Conservation (phyloP, 139 green algal species). For the Pycnococcus provasolii region DNA sequence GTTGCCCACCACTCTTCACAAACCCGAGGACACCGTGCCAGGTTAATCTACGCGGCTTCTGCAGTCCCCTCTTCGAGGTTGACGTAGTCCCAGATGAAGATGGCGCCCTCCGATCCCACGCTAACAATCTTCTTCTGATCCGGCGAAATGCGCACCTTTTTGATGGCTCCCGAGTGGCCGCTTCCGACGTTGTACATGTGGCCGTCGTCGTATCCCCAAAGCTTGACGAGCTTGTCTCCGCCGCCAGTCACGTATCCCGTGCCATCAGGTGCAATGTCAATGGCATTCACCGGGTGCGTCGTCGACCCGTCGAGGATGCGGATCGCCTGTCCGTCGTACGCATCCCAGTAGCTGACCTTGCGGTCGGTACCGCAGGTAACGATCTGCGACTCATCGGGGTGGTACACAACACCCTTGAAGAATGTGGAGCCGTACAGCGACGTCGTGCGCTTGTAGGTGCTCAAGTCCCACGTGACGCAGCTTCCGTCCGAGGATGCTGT, state of each 20-base stretch:
- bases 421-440: conserved; percentile 67
- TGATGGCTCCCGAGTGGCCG: conserved; percentile 52
- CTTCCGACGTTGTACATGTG: conserved; percentile 54
- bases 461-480: conserved; percentile 80
- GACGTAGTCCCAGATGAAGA: conserved; percentile 61
- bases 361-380: conserved; percentile 61
- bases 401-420: conserved; percentile 62
- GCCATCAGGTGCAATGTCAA: conserved; percentile 53
- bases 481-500: conserved; percentile 58
- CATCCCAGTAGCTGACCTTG: conserved; percentile 78
- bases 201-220: conserved; percentile 76
- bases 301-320: conserved; percentile 62
- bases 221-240: conserved; percentile 60
- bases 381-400: conserved; percentile 63
- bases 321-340: conserved; percentile 68
- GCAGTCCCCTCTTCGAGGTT: neutral
- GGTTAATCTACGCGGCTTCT: too few species aligned
- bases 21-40: too few species aligned
- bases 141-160: conserved; percentile 43
- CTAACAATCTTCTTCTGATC: conserved; percentile 58
- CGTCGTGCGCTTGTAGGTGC: conserved; percentile 47
- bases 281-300: conserved; percentile 43
- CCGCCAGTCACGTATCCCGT: conserved; percentile 53
- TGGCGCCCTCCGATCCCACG: conserved; percentile 58
- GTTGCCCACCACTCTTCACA: too few species aligned